Evolutionary conservation across 129 eudicot genomes (phyloP).

Genomic region (Escallonia herrerae): DNA sequence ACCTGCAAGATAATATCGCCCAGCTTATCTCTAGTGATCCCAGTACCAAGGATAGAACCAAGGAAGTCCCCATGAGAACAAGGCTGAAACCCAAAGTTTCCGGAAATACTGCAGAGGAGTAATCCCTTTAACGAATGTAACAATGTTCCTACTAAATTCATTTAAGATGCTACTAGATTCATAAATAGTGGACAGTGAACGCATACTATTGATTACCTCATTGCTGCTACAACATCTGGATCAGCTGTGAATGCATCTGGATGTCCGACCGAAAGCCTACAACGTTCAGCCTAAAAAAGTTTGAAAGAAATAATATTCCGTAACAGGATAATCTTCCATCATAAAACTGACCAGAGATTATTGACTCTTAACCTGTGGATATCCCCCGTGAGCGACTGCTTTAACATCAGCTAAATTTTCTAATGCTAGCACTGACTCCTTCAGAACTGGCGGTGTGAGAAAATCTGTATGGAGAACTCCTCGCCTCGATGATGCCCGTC

Average conservation of each 20-base stretch:
- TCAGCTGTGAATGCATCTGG: slow-evolving; percentile 54
- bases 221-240: slow-evolving; percentile 72
- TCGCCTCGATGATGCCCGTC: slow-evolving; percentile 71
- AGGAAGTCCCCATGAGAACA: slow-evolving; percentile 96
- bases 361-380: slow-evolving; percentile 51
- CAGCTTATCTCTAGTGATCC: slow-evolving; percentile 77
- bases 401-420: slow-evolving; percentile 67
- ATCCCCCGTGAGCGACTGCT: slow-evolving; percentile 73
- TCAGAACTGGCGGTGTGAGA: slow-evolving; percentile 72
- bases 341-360: neutral
- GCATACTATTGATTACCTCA: slow-evolving; percentile 41
- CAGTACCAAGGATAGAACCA: slow-evolving; percentile 87
- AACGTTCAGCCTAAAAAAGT: slow-evolving; percentile 66
- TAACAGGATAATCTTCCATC: neutral
- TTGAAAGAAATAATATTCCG: neutral
- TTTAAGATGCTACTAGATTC: neutral
- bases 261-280: slow-evolving; percentile 91
- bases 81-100: slow-evolving; percentile 81
- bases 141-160: neutral
- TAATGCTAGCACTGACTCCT: slow-evolving; percentile 54
- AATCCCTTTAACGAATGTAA: slow-evolving; percentile 5
- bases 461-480: slow-evolving; percentile 83
- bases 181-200: neutral
- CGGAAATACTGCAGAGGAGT: slow-evolving; percentile 56
- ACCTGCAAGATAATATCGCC: slow-evolving; percentile 94